Base-by-base conservation (phyloP, 768 basidiomycete species). In the Podaxis mareebaensis region DNA sequence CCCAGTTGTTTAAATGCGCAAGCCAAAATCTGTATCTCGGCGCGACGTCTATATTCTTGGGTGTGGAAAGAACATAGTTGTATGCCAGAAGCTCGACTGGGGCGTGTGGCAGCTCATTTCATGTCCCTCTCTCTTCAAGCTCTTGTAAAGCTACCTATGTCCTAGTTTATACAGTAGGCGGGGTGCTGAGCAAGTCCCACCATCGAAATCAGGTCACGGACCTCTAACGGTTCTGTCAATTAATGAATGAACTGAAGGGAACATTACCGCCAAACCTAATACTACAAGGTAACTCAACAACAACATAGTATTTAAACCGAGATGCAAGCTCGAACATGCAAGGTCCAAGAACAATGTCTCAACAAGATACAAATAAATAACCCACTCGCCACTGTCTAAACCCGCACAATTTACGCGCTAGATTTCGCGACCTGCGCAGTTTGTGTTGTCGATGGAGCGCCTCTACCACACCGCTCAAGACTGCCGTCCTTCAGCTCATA, bases 401-500 rank as follows among this genome's bases (percentile, higher is more conserved):
- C 22, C 20, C 38, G 26, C 36, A n/a, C 33, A 33, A 33, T 20
- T 40, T 38, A 40, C 22, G 38, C 20, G 7, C 10, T 40, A 3
- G 22, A 53, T 33, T 39, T 53, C 13, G 51, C 48, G n/a, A 39
- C 15, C 24, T 52, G 59, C 2, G 24, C 33, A 39, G n/a, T 12
- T 42, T 38, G 36, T 22, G 28, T 30, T 12, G 30, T 44, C 6
- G 54, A n/a, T n/a, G 36, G 17, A 51, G n/a, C 13, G 2, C 83
- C 85, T 38, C 90, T 78, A 10, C 90, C 90, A 11, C 83, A 87
- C 46, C 93, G 82, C 73, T 95, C 93, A 53, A 93, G 78, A 54
- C 78, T 78, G 24, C 84, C 91, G 69, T 96, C 92, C 38, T 78
- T 69, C 1, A 96, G 81, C 76, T 93, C 89, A 75, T 93, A 91